phyloP scores from a whole-genome alignment of 495 filamentous ascomycete species.

The Aspergillus incahuasiensis region DNA sequence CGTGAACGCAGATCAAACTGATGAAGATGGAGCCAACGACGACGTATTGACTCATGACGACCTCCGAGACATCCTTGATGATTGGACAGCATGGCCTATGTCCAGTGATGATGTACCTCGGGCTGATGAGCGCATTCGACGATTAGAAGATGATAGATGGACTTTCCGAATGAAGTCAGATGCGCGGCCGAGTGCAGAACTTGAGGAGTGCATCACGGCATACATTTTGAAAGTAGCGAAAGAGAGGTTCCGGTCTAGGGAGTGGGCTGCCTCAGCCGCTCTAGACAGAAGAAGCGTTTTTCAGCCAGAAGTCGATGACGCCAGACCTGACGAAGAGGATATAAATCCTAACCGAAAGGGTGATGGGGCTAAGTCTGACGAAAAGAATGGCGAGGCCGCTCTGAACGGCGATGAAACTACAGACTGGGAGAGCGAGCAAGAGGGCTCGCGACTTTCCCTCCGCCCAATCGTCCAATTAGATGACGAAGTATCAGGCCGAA shows the following conservation, averaged over 20 bases:
- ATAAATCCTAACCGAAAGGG: no score
- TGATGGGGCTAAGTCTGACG: neutral
- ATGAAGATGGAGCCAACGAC: constrained; percentile 15
- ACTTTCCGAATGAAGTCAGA: constrained; percentile 41
- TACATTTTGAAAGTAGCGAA: constrained; percentile 59
- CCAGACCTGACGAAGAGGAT: neutral
- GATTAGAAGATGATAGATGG: constrained; percentile 40
- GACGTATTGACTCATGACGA: constrained; percentile 24
- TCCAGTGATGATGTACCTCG: constrained; percentile 54
- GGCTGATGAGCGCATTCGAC: constrained; percentile 40
- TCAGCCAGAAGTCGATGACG: neutral
- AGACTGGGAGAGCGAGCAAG: constrained; percentile 12
- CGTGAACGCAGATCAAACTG: constrained; percentile 24
- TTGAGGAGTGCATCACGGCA: constrained; percentile 66
- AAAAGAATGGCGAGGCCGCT: neutral
- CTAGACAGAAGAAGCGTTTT: neutral
- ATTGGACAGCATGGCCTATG: constrained; percentile 81
- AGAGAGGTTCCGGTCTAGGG: constrained; percentile 45
- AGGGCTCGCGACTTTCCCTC: constrained; percentile 16
- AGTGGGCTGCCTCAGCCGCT: neutral
- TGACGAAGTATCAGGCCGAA: constrained; percentile 55
- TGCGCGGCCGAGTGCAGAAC: constrained; percentile 46
- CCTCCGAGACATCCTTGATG: constrained; percentile 35
- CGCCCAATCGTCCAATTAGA: constrained; percentile 49
- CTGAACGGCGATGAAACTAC: neutral